Percentiles rank a stretch among this genome's conserved stretches.
phyloP scores from a whole-genome alignment of 176 grass and related monocot genomes.

The Cenchrus purpureus region DNA sequence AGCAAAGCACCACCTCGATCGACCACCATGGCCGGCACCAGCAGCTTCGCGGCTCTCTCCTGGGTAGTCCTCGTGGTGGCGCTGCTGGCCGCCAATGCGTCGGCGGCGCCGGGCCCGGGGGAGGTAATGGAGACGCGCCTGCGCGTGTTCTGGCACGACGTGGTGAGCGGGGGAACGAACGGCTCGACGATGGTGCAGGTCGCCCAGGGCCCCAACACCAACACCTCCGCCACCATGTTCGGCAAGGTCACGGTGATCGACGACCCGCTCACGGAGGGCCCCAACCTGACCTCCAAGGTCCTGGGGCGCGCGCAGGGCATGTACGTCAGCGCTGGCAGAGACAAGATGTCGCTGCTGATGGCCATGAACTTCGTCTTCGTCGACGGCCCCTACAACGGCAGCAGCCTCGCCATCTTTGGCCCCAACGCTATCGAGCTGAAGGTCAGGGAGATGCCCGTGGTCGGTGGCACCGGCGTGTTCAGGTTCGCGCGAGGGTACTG shows the following conservation, averaged over 20 bases:
- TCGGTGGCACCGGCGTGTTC: slow-evolving; percentile 61
- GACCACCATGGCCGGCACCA: not conserved
- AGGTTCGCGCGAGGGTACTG: slow-evolving; percentile 56
- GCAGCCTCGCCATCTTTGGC: slow-evolving; percentile 53
- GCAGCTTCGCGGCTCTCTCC: not conserved
- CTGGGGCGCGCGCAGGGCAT: slow-evolving; percentile 62
- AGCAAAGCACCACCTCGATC: not conserved
- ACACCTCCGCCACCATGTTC: slow-evolving; percentile 27
- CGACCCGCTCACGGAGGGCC: slow-evolving; percentile 56
- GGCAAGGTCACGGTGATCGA: slow-evolving; percentile 52
- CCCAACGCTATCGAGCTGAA: slow-evolving; percentile 28
- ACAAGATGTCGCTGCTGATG: slow-evolving; percentile 49
- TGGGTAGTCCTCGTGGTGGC: not conserved
- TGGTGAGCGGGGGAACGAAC: slow-evolving; percentile 57
- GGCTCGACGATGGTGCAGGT: slow-evolving; percentile 29
- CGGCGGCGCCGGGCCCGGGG: not conserved
- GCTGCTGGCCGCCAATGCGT: not conserved
- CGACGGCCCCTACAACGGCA: slow-evolving; percentile 55
- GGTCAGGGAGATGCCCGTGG: slow-evolving; percentile 54
- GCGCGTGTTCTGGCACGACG: slow-evolving; percentile 78
- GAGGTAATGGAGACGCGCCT: slow-evolving; percentile 40
- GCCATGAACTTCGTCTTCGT: slow-evolving; percentile 62
- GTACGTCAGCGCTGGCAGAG: slow-evolving; percentile 42
- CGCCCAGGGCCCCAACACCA: not conserved
- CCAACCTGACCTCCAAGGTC: slow-evolving; percentile 20